These are phyloP conservation scores for Hortiboletus flavorubellus DNA, from an alignment of 768 basidiomycete species.

Conservation along the genomic window DNA sequence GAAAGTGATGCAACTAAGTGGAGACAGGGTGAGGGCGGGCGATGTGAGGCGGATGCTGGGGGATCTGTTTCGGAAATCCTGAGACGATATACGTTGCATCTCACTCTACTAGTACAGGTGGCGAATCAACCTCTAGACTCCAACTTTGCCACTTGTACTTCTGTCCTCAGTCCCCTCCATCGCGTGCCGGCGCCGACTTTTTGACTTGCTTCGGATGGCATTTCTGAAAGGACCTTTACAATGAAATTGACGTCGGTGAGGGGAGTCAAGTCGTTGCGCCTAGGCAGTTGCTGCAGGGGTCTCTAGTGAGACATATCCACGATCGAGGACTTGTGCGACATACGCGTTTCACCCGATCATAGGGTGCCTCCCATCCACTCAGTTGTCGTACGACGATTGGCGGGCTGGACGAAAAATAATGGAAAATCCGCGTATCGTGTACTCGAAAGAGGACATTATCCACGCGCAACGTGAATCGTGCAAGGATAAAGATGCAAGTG, in stretches of 20 bases:
- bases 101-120: background rate
- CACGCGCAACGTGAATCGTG: conserved; percentile 89
- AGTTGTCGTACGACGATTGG: conserved; percentile 73
- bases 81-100: background rate
- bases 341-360: conserved; percentile 76
- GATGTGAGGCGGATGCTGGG: conserved; percentile 50
- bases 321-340: conserved; percentile 18
- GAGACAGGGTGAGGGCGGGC: conserved; percentile 76
- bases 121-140: conserved; percentile 4
- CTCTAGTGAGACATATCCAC: background rate
- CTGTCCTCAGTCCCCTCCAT: conserved; percentile 81
- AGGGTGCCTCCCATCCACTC: conserved; percentile 89
- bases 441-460: conserved; percentile 92
- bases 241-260: conserved; percentile 87
- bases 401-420: conserved; percentile 64
- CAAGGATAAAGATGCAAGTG: conserved; percentile 85
- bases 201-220: conserved; percentile 58
- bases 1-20: conserved; percentile 74
- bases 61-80: conserved; percentile 35
- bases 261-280: conserved; percentile 77
- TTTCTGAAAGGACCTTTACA: conserved; percentile 60
- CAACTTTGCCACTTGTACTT: conserved; percentile 47
- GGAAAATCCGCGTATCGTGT: conserved; percentile 87
- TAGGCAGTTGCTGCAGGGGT: conserved; percentile 56
- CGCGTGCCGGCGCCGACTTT: conserved; percentile 65